Evolutionary conservation across 257 asterid genomes (phyloP).

Genomic region (Schizonepeta tenuifolia): DNA sequence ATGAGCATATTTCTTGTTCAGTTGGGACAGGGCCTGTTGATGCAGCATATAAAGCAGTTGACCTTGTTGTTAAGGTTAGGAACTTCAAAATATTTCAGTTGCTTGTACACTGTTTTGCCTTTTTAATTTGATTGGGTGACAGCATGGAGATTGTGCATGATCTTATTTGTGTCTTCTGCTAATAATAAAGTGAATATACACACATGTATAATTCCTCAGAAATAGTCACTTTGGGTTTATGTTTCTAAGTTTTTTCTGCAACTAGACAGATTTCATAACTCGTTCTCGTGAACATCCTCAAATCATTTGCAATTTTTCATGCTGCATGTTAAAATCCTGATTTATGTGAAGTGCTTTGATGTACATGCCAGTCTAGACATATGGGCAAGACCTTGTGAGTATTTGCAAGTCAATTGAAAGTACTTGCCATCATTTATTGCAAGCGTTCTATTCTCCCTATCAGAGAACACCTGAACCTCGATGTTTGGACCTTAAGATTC

Average conservation of each 20-base stretch:
- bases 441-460: slow-evolving; percentile 11
- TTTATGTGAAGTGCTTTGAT: not conserved
- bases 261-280: slow-evolving; percentile 6
- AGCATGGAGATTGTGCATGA: not conserved
- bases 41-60: slow-evolving; percentile 95
- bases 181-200: not conserved
- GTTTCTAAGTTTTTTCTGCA: slow-evolving; percentile 3
- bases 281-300: not conserved
- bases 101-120: slow-evolving; percentile 15
- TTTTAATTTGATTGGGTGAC: slow-evolving; percentile 14
- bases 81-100: slow-evolving; percentile 26
- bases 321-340: not conserved
- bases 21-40: slow-evolving; percentile 98
- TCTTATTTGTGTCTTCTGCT: slow-evolving; percentile 5
- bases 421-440: slow-evolving; percentile 22
- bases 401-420: slow-evolving; percentile 10
- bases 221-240: not conserved
- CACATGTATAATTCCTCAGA: too few species aligned
- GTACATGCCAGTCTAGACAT: not conserved
- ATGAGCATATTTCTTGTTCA: slow-evolving; percentile 74
- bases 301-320: too few species aligned
- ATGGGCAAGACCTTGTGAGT: not conserved
- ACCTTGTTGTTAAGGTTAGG: slow-evolving; percentile 76
- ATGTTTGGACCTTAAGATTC: slow-evolving; percentile 6
- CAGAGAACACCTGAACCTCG: not conserved